Percentiles rank a stretch among this genome's conserved stretches.
Conservation (phyloP, 1,284 basidiomycete genomes). For the Boletellus dicymbophilus region DNA sequence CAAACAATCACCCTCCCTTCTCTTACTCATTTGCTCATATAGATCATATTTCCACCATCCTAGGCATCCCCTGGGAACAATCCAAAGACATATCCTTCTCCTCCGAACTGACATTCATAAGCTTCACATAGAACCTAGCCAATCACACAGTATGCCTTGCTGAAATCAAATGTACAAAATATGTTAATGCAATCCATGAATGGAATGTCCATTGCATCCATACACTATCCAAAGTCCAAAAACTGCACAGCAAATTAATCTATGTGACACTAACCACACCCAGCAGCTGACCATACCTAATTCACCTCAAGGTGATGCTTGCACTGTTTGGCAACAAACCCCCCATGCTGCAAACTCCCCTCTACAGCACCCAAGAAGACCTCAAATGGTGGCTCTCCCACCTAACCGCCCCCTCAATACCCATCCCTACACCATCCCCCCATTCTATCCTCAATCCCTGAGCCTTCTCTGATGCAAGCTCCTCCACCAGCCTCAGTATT, state of each 20-base stretch:
- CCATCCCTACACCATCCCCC: too few relatives aligned
- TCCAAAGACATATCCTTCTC: slow-evolving; percentile 12
- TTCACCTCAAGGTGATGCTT: too few relatives aligned
- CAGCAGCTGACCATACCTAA: too few relatives aligned
- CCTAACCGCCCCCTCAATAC: too few relatives aligned
- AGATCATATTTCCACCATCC: accelerated
- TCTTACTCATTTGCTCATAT: slow-evolving; percentile 1
- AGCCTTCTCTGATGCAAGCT: background rate
- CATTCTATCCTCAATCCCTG: background rate
- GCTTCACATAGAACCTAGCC: slow-evolving; percentile 6
- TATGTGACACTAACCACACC: too few relatives aligned
- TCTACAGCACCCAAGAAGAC: too few relatives aligned
- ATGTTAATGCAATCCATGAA: background rate
- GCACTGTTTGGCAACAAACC: too few relatives aligned
- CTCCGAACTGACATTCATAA: background rate
- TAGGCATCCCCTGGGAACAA: slow-evolving; percentile 13
- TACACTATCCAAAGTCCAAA: background rate
- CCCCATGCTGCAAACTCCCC: too few relatives aligned
- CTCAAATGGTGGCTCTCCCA: too few relatives aligned
- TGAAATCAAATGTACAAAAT: background rate
- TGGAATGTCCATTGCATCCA: background rate
- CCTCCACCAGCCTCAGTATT: background rate
- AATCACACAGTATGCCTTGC: background rate
- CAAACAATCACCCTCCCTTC: too few relatives aligned
- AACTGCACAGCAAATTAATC: background rate